A percentile compares a stretch with the other conserved stretches of the same genome.
phyloP scores from a whole-genome alignment of 345 rosid genomes.

The Salix purpurea region DNA sequence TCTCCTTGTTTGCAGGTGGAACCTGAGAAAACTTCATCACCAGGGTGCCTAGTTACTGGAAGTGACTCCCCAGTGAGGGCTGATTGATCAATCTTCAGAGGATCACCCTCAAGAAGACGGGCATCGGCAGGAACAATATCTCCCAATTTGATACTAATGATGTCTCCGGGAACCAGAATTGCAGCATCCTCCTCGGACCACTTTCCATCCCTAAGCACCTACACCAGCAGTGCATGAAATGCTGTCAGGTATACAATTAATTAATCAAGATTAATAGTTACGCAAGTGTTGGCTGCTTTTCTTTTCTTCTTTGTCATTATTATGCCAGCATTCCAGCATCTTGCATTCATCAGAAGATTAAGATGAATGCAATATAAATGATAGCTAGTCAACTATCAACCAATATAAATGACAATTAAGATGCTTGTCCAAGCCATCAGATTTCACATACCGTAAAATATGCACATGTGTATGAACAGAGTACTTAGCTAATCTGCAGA shows the following conservation, averaged over 20 bases:
- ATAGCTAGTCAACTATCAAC: too few relatives aligned
- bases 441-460: background rate
- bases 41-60: slow-evolving; percentile 28
- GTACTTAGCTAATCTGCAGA: background rate
- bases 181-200: slow-evolving; percentile 27
- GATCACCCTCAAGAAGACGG: slow-evolving; percentile 30
- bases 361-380: too few relatives aligned
- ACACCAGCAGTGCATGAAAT: background rate
- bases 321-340: background rate
- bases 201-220: slow-evolving; percentile 27
- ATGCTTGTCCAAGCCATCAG: background rate
- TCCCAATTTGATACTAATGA: slow-evolving; percentile 23
- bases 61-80: slow-evolving; percentile 35
- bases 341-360: background rate
- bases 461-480: background rate
- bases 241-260: background rate
- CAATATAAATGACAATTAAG: background rate
- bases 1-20: slow-evolving; percentile 46
- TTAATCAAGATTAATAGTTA: background rate
- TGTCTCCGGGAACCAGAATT: slow-evolving; percentile 28
- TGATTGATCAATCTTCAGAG: slow-evolving; percentile 21
- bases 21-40: slow-evolving; percentile 38
- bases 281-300: background rate
- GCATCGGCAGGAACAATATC: slow-evolving; percentile 31
- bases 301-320: background rate